Conservation (phyloP, 2,329 filamentous ascomycete species). For the Alternaria novae-zelandiae region DNA sequence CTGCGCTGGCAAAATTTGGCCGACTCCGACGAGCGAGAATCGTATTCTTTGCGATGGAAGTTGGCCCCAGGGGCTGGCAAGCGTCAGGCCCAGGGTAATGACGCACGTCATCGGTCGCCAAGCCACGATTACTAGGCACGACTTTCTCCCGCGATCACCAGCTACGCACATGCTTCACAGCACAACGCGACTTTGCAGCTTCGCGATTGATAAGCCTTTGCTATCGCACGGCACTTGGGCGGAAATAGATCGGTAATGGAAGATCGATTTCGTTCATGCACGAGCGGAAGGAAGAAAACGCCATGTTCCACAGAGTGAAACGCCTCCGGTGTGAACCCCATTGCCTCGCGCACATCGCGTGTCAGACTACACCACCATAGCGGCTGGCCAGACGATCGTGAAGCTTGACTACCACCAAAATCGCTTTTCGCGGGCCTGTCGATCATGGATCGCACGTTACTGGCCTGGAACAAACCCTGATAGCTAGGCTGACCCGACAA, state of each 20-base stretch:
- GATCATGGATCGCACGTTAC: conserved; percentile 22
- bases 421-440: conserved; percentile 21
- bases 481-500: conserved; percentile 31
- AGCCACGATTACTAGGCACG: conserved; percentile 15
- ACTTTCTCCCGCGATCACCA: conserved; percentile 22
- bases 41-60: conserved; percentile 5
- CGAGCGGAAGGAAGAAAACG: conserved; percentile 6
- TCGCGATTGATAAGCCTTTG: background rate
- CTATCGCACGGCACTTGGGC: background rate
- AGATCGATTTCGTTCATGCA: conserved; percentile 6
- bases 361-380: conserved; percentile 38
- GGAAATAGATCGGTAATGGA: conserved; percentile 7
- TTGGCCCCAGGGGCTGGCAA: background rate
- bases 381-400: conserved; percentile 45
- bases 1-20: conserved; percentile 15
- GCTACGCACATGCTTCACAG: conserved; percentile 4
- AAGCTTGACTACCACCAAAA: conserved; percentile 36
- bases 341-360: conserved; percentile 39
- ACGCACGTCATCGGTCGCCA: conserved; percentile 16
- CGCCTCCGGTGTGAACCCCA: conserved; percentile 33
- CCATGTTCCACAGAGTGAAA: conserved; percentile 31
- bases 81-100: conserved; percentile 4
- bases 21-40: conserved; percentile 14
- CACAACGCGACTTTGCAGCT: conserved; percentile 2
- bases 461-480: conserved; percentile 23